These are phyloP conservation scores for Candida caryicola DNA, from an alignment of 805 yeast genomes.

Conservation along the genomic window DNA sequence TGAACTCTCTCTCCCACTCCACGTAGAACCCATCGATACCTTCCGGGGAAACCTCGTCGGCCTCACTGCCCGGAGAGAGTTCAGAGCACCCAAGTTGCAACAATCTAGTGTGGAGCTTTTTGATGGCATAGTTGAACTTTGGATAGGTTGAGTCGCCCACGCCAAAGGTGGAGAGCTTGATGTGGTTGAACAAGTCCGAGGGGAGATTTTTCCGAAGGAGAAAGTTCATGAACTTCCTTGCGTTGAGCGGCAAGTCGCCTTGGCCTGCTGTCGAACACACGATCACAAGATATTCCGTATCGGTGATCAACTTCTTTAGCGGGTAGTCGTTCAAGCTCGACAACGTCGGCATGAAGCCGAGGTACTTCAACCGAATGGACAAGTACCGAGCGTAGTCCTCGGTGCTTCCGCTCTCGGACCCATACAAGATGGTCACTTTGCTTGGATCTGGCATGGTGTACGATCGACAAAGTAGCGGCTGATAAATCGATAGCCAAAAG, in stretches of 20 bases:
- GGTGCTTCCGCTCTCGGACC: constrained; percentile 91
- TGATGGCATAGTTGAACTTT: constrained; percentile 81
- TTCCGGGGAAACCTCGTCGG: constrained; percentile 79
- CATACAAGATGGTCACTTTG: constrained; percentile 65
- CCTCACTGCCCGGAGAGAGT: constrained; percentile 73
- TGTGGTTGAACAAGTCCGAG: constrained; percentile 53
- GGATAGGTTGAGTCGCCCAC: constrained; percentile 93
- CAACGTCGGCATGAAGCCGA: constrained; percentile 47
- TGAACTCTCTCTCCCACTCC: constrained; percentile 62
- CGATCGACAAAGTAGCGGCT: no score
- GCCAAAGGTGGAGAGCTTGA: constrained; percentile 75
- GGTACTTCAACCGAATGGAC: constrained; percentile 52
- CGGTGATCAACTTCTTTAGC: constrained; percentile 49
- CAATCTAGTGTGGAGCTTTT: constrained; percentile 75
- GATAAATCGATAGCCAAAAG: not conserved
- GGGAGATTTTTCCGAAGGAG: constrained; percentile 66
- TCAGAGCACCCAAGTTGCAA: constrained; percentile 79
- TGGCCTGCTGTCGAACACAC: constrained; percentile 93
- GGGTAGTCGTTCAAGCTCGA: constrained; percentile 60
- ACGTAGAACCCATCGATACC: constrained; percentile 76
- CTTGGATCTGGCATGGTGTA: constrained; percentile 1
- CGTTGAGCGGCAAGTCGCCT: constrained; percentile 85
- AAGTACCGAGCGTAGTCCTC: constrained; percentile 77
- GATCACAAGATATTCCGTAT: constrained; percentile 46
- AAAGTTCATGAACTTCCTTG: constrained; percentile 69